These are phyloP conservation scores for Kodamaea sp. DNA, from an alignment of 1,139 yeast species.

Conservation along the genomic window DNA sequence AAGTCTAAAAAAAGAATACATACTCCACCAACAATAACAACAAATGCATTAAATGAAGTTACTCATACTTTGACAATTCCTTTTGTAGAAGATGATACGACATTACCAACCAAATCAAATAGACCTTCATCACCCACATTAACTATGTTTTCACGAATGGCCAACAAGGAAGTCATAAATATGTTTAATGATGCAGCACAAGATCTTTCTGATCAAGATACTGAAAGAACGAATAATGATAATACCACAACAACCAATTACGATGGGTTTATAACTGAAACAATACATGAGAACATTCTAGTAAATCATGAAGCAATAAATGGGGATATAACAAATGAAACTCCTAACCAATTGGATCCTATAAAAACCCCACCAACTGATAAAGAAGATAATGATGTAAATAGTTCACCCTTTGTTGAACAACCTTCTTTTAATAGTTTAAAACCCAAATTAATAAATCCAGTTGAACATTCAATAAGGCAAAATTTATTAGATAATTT, in stretches of 20 bases:
- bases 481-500: constrained; percentile 22
- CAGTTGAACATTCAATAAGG: constrained; percentile 26
- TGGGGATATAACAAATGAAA: constrained; percentile 12
- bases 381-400: constrained; percentile 19
- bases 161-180: constrained; percentile 67
- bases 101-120: constrained; percentile 9
- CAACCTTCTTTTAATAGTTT: constrained; percentile 22
- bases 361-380: constrained; percentile 34
- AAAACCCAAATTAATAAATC: constrained; percentile 24
- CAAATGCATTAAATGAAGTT: constrained; percentile 9
- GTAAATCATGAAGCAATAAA: too few species aligned
- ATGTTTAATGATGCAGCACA: constrained; percentile 71
- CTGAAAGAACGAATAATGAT: constrained; percentile 22
- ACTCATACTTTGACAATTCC: constrained; percentile 34
- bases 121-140: constrained; percentile 66
- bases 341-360: constrained; percentile 7
- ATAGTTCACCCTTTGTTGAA: constrained; percentile 50
- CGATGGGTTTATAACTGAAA: constrained; percentile 54
- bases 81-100: constrained; percentile 24
- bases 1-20: too few species aligned
- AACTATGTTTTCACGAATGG: constrained; percentile 72
- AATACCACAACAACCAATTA: constrained; percentile 35
- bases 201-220: constrained; percentile 29
- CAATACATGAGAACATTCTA: constrained; percentile 25
- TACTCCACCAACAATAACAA: not conserved